Evolutionary conservation across 148 eudicot genomes (phyloP).

Genomic region (Amaranthus cruentus): DNA sequence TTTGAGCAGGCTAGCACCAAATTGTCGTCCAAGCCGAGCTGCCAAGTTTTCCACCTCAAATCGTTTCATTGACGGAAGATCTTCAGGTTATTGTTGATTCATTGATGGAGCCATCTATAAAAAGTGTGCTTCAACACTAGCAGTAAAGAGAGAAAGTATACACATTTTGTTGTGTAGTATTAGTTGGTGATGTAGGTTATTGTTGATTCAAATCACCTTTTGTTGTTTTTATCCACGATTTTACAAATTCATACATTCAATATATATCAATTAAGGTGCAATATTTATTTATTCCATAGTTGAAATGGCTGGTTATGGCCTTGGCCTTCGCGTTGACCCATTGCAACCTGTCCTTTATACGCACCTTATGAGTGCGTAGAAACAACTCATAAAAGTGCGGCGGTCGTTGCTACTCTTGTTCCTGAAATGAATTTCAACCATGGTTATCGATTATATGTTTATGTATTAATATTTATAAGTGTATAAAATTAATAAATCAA

Average conservation of each 20-base stretch:
- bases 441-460: too few species aligned
- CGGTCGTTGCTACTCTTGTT: too few species aligned
- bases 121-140: constrained; percentile 18
- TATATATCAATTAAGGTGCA: constrained; percentile 11
- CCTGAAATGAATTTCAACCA: too few species aligned
- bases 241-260: constrained; percentile 15
- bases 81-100: constrained; percentile 5
- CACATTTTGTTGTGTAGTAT: constrained; percentile 24
- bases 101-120: constrained; percentile 10
- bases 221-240: constrained; percentile 5
- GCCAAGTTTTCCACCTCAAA: constrained; percentile 94
- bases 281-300: constrained; percentile 6
- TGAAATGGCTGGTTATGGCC: background rate
- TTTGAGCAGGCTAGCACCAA: constrained; percentile 80
- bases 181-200: constrained; percentile 29
- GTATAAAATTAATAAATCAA: too few species aligned
- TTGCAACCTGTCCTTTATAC: too few species aligned
- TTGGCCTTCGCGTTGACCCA: too few species aligned
- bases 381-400: too few species aligned
- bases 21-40: constrained; percentile 49
- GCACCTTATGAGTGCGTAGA: too few species aligned
- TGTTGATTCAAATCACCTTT: constrained; percentile 17
- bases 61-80: constrained; percentile 37
- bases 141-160: constrained; percentile 17
- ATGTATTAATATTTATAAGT: too few species aligned